Evolutionary conservation across 192 early-diverging fungal species (phyloP).

Genomic region (Backusella australiensis): DNA sequence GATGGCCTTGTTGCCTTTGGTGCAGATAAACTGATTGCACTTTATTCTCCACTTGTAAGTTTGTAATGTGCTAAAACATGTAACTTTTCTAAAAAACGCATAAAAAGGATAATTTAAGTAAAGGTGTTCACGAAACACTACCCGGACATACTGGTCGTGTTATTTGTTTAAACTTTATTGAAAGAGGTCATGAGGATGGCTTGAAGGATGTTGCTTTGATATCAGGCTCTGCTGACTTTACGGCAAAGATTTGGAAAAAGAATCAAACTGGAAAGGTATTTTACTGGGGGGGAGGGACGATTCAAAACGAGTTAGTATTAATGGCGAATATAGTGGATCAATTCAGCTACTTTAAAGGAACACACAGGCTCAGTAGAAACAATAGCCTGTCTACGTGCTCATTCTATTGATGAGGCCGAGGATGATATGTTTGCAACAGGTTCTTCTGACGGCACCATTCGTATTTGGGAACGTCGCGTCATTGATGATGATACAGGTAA

Average conservation of each 20-base stretch:
- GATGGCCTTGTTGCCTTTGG: slow-evolving; percentile 69
- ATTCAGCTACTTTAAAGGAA: slow-evolving; percentile 64
- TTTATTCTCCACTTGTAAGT: slow-evolving; percentile 68
- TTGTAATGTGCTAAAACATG: neutral
- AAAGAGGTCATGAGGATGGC: slow-evolving; percentile 46
- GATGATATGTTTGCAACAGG: slow-evolving; percentile 63
- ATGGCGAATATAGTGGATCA: slow-evolving; percentile 45
- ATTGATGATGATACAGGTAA: slow-evolving; percentile 34
- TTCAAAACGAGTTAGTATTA: too few species aligned
- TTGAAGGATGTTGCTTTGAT: slow-evolving; percentile 64
- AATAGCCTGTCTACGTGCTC: slow-evolving; percentile 55
- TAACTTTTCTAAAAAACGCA: neutral
- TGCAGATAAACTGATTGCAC: slow-evolving; percentile 64
- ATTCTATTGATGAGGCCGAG: slow-evolving; percentile 32
- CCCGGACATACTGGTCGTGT: slow-evolving; percentile 76
- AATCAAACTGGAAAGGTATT: slow-evolving; percentile 16
- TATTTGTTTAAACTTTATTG: slow-evolving; percentile 72
- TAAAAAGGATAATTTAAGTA: slow-evolving; percentile 40
- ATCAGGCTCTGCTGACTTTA: slow-evolving; percentile 79
- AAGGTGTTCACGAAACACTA: slow-evolving; percentile 58
- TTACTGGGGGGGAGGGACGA: neutral
- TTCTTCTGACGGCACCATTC: slow-evolving; percentile 69
- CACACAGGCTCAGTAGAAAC: slow-evolving; percentile 67
- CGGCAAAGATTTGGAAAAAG: slow-evolving; percentile 72
- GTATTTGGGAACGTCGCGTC: slow-evolving; percentile 62